Conservation (phyloP, 768 basidiomycete species). For the Dioszegia hungarica region DNA sequence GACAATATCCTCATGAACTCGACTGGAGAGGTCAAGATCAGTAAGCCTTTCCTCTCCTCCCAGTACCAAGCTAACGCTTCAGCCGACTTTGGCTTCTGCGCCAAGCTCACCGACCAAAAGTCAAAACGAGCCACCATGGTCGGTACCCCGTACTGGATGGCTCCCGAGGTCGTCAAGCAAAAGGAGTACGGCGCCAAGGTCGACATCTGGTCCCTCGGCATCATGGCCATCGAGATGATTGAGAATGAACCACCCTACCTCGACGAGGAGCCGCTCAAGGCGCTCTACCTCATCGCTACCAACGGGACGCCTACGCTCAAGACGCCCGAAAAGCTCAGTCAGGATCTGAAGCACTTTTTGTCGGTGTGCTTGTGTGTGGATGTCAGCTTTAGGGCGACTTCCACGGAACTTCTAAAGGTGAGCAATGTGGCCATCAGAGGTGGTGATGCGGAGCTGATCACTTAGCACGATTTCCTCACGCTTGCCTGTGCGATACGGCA, state of each 20-base stretch:
- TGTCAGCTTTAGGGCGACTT: slow-evolving; percentile 85
- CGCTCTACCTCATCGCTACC: slow-evolving; percentile 94
- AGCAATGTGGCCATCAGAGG: no score
- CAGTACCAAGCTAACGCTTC: background rate
- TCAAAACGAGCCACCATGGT: slow-evolving; percentile 98
- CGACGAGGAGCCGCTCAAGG: slow-evolving; percentile 94
- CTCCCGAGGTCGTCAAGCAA: slow-evolving; percentile 92
- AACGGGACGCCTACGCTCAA: slow-evolving; percentile 97
- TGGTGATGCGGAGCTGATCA: background rate
- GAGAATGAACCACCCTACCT: slow-evolving; percentile 95
- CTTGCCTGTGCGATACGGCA: slow-evolving; percentile 78
- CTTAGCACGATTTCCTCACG: slow-evolving; percentile 86
- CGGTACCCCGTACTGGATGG: slow-evolving; percentile 99
- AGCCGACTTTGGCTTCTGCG: slow-evolving; percentile 98
- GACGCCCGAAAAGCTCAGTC: slow-evolving; percentile 84
- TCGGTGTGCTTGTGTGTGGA: slow-evolving; percentile 98
- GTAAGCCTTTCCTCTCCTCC: slow-evolving; percentile 54
- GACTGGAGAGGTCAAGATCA: slow-evolving; percentile 92
- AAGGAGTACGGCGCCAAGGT: slow-evolving; percentile 98
- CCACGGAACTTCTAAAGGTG: slow-evolving; percentile 46
- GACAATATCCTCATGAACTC: slow-evolving; percentile 93
- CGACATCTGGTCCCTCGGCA: slow-evolving; percentile 95
- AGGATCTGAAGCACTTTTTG: slow-evolving; percentile 90
- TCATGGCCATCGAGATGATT: slow-evolving; percentile 90
- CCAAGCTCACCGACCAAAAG: slow-evolving; percentile 91